Percentiles rank a stretch among this genome's conserved stretches.
Conservation (phyloP, 257 asterid genomes). For the Verbascum thapsus region DNA sequence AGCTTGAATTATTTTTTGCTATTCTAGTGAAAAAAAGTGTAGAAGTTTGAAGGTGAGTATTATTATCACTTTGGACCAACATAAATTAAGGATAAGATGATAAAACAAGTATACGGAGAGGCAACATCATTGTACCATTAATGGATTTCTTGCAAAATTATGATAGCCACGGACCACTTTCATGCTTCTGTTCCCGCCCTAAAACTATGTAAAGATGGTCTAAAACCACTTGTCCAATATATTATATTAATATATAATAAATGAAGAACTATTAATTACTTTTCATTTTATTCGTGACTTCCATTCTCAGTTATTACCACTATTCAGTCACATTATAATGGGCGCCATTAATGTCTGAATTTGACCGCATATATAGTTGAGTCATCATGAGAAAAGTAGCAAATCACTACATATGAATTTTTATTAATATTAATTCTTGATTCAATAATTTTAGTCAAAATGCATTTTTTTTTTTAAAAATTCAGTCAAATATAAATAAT, state of each 20-base stretch:
- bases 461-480: too few species aligned
- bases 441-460: too few species aligned
- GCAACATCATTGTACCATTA: background rate
- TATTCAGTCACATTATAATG: background rate
- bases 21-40: background rate
- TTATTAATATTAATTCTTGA: too few species aligned
- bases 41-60: background rate
- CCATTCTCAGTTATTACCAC: background rate
- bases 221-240: conserved; percentile 24
- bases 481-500: too few species aligned
- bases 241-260: conserved; percentile 26
- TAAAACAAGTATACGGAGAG: background rate
- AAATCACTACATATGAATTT: too few species aligned
- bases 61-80: background rate
- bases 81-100: background rate
- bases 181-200: conserved; percentile 4
- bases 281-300: conserved; percentile 25
- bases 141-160: too few species aligned
- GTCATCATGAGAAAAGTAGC: too few species aligned
- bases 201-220: conserved; percentile 21
- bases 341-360: conserved; percentile 13
- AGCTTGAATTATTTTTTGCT: too few species aligned
- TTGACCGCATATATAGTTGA: background rate
- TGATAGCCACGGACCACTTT: conserved; percentile 24
- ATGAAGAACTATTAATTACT: too few species aligned